Evolutionary conservation across 306 rosid species (phyloP).

Genomic region (Glycine latifolia): DNA sequence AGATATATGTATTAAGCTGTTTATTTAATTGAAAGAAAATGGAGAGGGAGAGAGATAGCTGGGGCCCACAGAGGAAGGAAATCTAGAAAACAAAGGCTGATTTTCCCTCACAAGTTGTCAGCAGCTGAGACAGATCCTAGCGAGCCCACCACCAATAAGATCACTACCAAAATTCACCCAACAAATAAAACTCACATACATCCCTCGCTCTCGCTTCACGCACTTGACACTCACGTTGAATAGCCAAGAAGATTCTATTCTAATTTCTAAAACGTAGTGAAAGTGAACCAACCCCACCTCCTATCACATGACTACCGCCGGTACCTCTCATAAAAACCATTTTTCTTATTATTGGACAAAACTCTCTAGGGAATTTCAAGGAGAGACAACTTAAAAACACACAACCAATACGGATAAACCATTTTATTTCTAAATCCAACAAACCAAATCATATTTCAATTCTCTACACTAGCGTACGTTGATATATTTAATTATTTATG

Average conservation of each 20-base stretch:
- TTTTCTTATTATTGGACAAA: constrained; percentile 48
- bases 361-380: constrained; percentile 65
- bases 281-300: constrained; percentile 79
- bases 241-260: constrained; percentile 99
- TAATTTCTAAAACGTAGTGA: constrained; percentile 81
- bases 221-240: constrained; percentile 51
- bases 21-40: not conserved
- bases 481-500: too few species aligned
- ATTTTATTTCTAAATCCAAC: not conserved
- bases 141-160: constrained; percentile 69
- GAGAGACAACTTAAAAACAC: constrained; percentile 85
- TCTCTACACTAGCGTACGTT: too few species aligned
- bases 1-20: not conserved
- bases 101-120: constrained; percentile 76
- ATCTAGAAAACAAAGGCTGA: constrained; percentile 64
- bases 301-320: constrained; percentile 81
- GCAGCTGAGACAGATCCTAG: constrained; percentile 76
- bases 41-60: not conserved
- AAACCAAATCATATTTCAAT: too few species aligned
- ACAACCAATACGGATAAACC: constrained; percentile 73
- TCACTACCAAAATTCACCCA: constrained; percentile 59
- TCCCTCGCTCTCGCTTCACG: constrained; percentile 8
- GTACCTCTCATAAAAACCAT: constrained; percentile 48
- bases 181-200: constrained; percentile 29
- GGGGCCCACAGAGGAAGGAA: constrained; percentile 53